These are phyloP conservation scores for Yamadazyma mexicana DNA, from an alignment of 1,139 yeast genomes.

Conservation along the genomic window DNA sequence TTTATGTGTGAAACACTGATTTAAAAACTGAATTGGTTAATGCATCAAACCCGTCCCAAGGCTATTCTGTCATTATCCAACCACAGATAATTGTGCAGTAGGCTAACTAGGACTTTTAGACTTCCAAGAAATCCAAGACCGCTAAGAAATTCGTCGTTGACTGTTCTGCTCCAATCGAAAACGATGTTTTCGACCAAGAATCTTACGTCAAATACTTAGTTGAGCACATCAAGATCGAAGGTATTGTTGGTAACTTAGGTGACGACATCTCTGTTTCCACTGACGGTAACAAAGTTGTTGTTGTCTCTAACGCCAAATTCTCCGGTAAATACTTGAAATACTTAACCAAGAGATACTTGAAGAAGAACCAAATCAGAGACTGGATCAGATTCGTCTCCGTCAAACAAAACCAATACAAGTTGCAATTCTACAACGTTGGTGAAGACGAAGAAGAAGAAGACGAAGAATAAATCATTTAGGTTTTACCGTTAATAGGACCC, in stretches of 20 bases:
- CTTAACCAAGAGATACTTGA: constrained; percentile 99
- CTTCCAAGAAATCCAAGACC: constrained; percentile 75
- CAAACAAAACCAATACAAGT: constrained; percentile 94
- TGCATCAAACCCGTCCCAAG: constrained; percentile 38
- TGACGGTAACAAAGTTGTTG: constrained; percentile 84
- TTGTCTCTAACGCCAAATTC: constrained; percentile 91
- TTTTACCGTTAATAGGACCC: not conserved
- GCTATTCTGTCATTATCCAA: constrained; percentile 57
- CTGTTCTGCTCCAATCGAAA: constrained; percentile 96
- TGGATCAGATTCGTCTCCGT: constrained; percentile 99
- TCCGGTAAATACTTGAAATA: constrained; percentile 99
- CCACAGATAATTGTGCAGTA: constrained; percentile 44
- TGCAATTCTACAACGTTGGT: constrained; percentile 99
- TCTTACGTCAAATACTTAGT: constrained; percentile 96
- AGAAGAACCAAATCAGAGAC: constrained; percentile 99
- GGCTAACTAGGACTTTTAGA: constrained; percentile 59
- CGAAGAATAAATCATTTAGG: constrained; percentile 28
- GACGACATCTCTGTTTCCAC: constrained; percentile 86
- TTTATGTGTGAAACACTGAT: not conserved
- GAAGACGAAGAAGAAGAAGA: constrained; percentile 94
- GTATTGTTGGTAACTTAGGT: constrained; percentile 95
- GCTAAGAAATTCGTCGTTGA: constrained; percentile 94
- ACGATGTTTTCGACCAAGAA: constrained; percentile 97
- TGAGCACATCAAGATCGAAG: constrained; percentile 99
- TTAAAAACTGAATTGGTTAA: constrained; percentile 7